These are phyloP conservation scores for Blastomyces emzantsi DNA, from an alignment of 2,329 filamentous ascomycete genomes.

Conservation along the genomic window DNA sequence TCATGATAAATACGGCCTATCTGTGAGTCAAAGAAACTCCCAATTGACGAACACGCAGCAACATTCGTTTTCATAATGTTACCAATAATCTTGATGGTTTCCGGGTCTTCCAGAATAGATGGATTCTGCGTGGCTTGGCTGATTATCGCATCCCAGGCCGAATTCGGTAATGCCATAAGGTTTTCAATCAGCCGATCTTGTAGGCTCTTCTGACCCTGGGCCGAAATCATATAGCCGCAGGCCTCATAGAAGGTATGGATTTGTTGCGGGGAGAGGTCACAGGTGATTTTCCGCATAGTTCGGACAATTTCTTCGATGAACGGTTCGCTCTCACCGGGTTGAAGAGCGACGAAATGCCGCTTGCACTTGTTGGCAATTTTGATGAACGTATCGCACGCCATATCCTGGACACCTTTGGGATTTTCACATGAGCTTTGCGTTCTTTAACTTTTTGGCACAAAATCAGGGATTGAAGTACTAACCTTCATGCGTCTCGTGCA, in stretches of 20 bases:
- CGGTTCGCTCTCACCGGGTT: constrained; percentile 86
- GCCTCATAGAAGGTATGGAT: constrained; percentile 99
- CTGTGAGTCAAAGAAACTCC: constrained; percentile 95
- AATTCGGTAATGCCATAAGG: constrained; percentile 86
- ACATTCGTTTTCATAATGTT: constrained; percentile 99
- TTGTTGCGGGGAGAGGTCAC: constrained; percentile 89
- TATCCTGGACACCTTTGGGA: constrained; percentile 78
- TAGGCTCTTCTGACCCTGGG: constrained; percentile 87
- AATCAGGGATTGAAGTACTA: background rate
- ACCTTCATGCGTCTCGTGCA: constrained; percentile 99
- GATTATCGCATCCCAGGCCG: constrained; percentile 94
- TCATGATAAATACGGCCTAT: constrained; percentile 96
- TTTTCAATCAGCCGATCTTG: constrained; percentile 88
- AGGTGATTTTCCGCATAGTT: constrained; percentile 91
- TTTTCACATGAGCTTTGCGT: constrained; percentile 20
- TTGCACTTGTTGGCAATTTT: constrained; percentile 99
- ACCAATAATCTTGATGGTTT: constrained; percentile 96
- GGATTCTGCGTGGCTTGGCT: constrained; percentile 76
- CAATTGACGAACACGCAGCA: constrained; percentile 93
- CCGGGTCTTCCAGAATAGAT: constrained; percentile 75
- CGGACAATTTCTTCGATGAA: constrained; percentile 99
- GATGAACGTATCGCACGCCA: constrained; percentile 99
- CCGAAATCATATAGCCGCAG: constrained; percentile 98
- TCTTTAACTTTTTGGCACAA: background rate
- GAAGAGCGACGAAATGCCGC: constrained; percentile 90